Conservation (phyloP, 805 yeast genomes). For the Tetrapisispora fleetii region DNA sequence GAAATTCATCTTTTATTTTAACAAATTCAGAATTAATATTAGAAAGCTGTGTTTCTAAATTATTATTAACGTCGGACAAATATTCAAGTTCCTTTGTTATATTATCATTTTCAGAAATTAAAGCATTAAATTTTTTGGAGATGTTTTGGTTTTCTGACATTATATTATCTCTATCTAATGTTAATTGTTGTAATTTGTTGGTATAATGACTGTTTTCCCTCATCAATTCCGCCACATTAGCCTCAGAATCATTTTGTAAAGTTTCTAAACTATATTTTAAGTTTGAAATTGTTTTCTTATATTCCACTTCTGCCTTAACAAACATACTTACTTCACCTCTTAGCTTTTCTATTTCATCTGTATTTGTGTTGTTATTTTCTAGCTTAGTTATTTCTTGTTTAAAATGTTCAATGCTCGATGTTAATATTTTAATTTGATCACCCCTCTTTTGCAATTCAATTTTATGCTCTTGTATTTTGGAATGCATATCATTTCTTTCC, state of each 20-base stretch:
- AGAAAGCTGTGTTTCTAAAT: neutral
- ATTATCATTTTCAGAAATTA: conserved; percentile 44
- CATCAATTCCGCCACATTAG: conserved; percentile 31
- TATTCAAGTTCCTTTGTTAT: conserved; percentile 52
- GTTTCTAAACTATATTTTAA: conserved; percentile 52
- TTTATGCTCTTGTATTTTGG: conserved; percentile 44
- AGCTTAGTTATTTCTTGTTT: conserved; percentile 36
- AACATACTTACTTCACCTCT: conserved; percentile 44
- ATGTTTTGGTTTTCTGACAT: conserved; percentile 37
- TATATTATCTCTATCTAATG: conserved; percentile 36
- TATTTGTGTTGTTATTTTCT: conserved; percentile 36
- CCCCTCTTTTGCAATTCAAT: conserved; percentile 43
- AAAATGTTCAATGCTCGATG: conserved; percentile 47
- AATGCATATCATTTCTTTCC: conserved; percentile 42
- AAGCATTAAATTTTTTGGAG: conserved; percentile 35
- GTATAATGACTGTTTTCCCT: conserved; percentile 37
- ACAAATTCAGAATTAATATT: neutral
- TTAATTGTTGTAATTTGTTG: conserved; percentile 32
- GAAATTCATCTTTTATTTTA: conserved; percentile 6
- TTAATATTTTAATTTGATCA: conserved; percentile 39
- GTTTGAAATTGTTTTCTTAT: conserved; percentile 55
- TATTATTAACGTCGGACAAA: conserved; percentile 44
- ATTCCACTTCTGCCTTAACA: conserved; percentile 54
- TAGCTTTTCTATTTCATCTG: conserved; percentile 43
- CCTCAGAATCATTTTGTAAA: conserved; percentile 31